phyloP scores from a whole-genome alignment of 805 yeast genomes.

The Pichia insulana region DNA sequence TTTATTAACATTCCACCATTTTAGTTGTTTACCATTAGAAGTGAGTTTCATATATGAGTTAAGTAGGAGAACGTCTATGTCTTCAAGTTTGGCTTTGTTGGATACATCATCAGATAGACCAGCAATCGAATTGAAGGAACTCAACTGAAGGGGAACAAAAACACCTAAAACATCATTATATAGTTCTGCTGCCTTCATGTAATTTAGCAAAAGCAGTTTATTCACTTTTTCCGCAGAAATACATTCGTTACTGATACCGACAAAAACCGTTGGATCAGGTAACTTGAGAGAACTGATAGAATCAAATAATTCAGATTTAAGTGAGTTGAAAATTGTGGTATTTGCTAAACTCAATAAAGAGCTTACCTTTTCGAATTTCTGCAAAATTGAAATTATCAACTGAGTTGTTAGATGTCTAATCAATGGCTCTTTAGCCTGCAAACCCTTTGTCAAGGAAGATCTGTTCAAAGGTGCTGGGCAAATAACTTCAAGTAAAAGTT shows the following conservation, averaged over 20 bases:
- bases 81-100: slow-evolving; percentile 26
- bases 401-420: slow-evolving; percentile 60
- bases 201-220: slow-evolving; percentile 40
- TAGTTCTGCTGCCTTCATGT: slow-evolving; percentile 31
- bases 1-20: slow-evolving; percentile 66
- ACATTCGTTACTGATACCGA: slow-evolving; percentile 35
- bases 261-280: slow-evolving; percentile 43
- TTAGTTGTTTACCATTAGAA: slow-evolving; percentile 33
- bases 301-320: slow-evolving; percentile 18
- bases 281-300: slow-evolving; percentile 24
- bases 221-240: slow-evolving; percentile 25
- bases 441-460: slow-evolving; percentile 46
- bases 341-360: slow-evolving; percentile 15
- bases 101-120: slow-evolving; percentile 3
- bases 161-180: slow-evolving; percentile 18
- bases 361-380: slow-evolving; percentile 40
- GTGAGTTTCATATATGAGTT: slow-evolving; percentile 57
- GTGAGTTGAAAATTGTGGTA: slow-evolving; percentile 9
- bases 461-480: slow-evolving; percentile 59
- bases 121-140: slow-evolving; percentile 10
- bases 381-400: slow-evolving; percentile 43
- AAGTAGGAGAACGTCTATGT: slow-evolving; percentile 48
- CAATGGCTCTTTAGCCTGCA: slow-evolving; percentile 41
- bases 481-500: slow-evolving; percentile 43
- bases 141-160: slow-evolving; percentile 14